phyloP scores from a whole-genome alignment of 148 eudicot species.

The Rhododendron mucronatum region DNA sequence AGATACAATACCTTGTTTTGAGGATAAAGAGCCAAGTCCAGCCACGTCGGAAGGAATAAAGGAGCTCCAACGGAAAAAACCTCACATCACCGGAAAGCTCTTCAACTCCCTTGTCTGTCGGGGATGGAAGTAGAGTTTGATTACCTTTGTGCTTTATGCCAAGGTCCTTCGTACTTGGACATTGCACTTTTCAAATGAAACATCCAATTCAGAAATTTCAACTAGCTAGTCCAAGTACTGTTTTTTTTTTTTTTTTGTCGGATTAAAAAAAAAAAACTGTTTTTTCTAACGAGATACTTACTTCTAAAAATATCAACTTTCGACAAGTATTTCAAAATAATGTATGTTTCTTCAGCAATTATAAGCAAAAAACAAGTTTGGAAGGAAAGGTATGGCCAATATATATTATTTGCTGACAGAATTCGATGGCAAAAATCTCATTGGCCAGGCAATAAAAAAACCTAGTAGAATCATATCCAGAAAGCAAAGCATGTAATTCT shows the following conservation, averaged over 20 bases:
- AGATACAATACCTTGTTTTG: neutral
- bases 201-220: neutral
- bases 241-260: neutral
- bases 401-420: neutral
- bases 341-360: neutral
- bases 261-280: no score
- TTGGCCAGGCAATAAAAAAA: neutral
- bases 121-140: neutral
- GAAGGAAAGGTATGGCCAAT: neutral
- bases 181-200: neutral
- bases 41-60: slow-evolving; percentile 2
- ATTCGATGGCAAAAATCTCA: neutral
- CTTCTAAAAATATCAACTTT: neutral
- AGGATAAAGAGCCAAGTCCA: slow-evolving; percentile 11
- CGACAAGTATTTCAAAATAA: neutral
- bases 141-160: slow-evolving; percentile 1
- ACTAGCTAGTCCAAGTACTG: neutral
- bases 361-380: neutral
- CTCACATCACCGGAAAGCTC: neutral
- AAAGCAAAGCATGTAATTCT: neutral
- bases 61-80: neutral
- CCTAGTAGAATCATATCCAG: neutral
- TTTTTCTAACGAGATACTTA: neutral
- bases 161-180: neutral
- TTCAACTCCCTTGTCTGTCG: neutral